Evolutionary conservation across 2,329 filamentous ascomycete species (phyloP), one percentile per base, ranked within the genome.

Genomic region (Trichothecium sympodiale): DNA sequence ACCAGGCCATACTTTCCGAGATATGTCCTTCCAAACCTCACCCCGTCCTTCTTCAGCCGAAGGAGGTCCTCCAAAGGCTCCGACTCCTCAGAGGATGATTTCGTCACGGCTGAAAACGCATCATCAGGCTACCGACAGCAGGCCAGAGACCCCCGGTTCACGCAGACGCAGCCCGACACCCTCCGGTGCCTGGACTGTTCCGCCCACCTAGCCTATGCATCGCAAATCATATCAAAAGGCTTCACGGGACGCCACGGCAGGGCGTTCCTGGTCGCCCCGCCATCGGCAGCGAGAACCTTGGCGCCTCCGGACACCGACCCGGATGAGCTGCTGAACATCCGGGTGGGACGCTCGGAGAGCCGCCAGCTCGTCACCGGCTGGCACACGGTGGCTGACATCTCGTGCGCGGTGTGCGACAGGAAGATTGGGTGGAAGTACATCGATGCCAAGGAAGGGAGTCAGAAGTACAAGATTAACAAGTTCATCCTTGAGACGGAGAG

Each of bases 361-460:
- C 61, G 77, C 18, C 65, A 71, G 43, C 63, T 82, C 5, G 68
- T 72, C 10, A 81, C 77, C 2, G 77, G 77, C 3, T 62, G 65
- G 48, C 77, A 81, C 53, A 64, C 73, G 5, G 76, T 82, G 6
- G 72, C 76, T 4, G 77, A 81, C 54, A 76, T 80, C 33, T 62
- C 53, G 32, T 82, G 77, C 48, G 51, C 51, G 8, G 58, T 68
- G 17, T 82, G 77, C 53, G 56, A 59, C 17, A 60, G 59, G 35
- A 71, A 71, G 46, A 50, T 82, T 8, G 77, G 77, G 14, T 82
- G 77, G 77, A 80, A 80, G 53, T 82, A 82, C 47, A 64, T 80
- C 30, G 71, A 77, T 50, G 76, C 77, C 2, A 66, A 65, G 40
- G 71, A 80, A 45, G 48, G 59, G 37, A 56, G 62, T 32, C 77